These are phyloP conservation scores for Echeveria elegans DNA, from an alignment of 164 flowering plant species.

Conservation along the genomic window DNA sequence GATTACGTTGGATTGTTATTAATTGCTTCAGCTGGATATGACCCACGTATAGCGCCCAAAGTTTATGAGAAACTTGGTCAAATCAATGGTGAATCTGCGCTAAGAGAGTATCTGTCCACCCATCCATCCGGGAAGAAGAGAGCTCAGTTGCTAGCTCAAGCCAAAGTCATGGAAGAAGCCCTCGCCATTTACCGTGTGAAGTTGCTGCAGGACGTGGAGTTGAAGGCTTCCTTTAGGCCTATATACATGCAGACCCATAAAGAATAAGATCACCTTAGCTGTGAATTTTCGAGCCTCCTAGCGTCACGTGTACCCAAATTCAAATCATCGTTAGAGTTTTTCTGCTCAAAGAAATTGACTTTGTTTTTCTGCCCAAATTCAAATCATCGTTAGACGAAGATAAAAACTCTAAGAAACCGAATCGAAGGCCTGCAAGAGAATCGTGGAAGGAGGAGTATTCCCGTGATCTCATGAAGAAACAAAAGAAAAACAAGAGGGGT, in stretches of 20 bases:
- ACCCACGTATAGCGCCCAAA: slow-evolving; percentile 79
- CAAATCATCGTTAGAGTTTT: neutral
- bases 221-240: slow-evolving; percentile 55
- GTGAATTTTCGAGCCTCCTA: neutral
- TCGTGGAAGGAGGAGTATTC: slow-evolving; percentile 98
- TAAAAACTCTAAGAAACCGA: slow-evolving; percentile 31
- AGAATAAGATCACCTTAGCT: neutral
- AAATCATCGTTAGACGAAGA: slow-evolving; percentile 62
- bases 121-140: slow-evolving; percentile 95
- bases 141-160: slow-evolving; percentile 59
- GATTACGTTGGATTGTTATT: slow-evolving; percentile 86
- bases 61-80: slow-evolving; percentile 82
- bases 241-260: neutral
- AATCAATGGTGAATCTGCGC: slow-evolving; percentile 47
- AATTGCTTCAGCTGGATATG: slow-evolving; percentile 86
- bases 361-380: neutral
- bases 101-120: slow-evolving; percentile 76
- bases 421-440: slow-evolving; percentile 66
- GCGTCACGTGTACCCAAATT: neutral
- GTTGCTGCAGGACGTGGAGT: slow-evolving; percentile 46
- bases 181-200: slow-evolving; percentile 58
- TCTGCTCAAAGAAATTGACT: neutral
- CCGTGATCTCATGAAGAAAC: slow-evolving; percentile 67
- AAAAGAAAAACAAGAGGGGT: slow-evolving; percentile 36
- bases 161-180: slow-evolving; percentile 96